Base-by-base conservation (phyloP, 345 rosid genomes). In the Garcia nutans region DNA sequence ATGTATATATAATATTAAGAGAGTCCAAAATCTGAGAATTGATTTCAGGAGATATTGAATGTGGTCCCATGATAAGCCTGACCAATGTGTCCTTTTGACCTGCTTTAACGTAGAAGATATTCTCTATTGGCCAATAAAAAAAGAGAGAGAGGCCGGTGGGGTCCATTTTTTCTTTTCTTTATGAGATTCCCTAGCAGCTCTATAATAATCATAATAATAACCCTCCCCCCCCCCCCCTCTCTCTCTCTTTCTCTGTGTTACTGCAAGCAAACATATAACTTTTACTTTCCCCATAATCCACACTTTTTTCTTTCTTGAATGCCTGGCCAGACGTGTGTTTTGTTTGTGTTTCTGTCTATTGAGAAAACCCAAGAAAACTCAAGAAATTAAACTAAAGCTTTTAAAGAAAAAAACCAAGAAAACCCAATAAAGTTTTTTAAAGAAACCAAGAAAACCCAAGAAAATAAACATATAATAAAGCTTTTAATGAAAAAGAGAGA, bases 171-270 rank as follows among this genome's bases (percentile, higher is more conserved):
- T 28, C 31, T 28, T 31, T 64, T 62, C 20, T 26, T 23, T 58
- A 52, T 74, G 80, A 83, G 88, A 84, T 86, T 86, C 87, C 85
- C 81, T 26, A 77, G 74, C 22, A 65, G 77, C 82, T 76, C 31
- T 28, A n/a, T n/a, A 28, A 77, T 73, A 66, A 83, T 77, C 75
- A 83, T 78, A 61, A 65, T 65, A 33, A 33, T 33, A 33, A 33
- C 4, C n/a, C n/a, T n/a, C n/a, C n/a, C n/a, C n/a, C n/a, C n/a
- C 31, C 31, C 31, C 2, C 31, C 2, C 31, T 28, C 31, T 28
- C 31, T 28, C 31, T 28, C 31, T 28, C 31, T 28, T 2, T 2
- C 31, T 28, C 31, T 28, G 1, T 28, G 31, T 28, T 28, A 28
- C 31, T 28, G 31, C 31, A 28, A 28, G 31, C 31, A 28, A 28